Conservation (phyloP, 2,329 filamentous ascomycete genomes). For the Biscogniauxia sp. region DNA sequence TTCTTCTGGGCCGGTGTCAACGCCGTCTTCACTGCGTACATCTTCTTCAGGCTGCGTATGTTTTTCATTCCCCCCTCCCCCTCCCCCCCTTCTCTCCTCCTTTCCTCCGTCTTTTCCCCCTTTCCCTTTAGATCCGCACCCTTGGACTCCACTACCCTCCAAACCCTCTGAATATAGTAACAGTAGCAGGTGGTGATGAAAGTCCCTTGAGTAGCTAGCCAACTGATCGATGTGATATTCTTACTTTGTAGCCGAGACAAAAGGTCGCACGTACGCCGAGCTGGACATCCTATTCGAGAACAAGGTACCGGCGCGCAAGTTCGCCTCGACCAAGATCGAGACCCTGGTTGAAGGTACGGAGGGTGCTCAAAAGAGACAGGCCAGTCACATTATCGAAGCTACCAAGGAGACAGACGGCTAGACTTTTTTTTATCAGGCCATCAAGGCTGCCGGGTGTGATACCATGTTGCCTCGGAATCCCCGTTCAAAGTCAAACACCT, state of each 20-base stretch:
- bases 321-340: conserved; percentile 30
- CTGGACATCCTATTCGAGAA: conserved; percentile 48
- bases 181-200: no score
- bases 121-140: neutral
- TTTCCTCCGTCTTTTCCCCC: neutral
- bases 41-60: conserved; percentile 43
- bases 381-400: conserved; percentile 15
- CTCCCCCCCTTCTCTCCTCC: neutral
- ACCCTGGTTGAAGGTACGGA: conserved; percentile 29
- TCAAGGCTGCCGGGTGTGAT: neutral
- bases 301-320: conserved; percentile 36
- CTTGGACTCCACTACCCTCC: no score
- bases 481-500: neutral
- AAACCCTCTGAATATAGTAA: no score
- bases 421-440: neutral
- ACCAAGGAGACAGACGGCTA: conserved; percentile 1
- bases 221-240: conserved; percentile 1
- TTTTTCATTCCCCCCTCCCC: conserved; percentile 19
- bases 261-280: conserved; percentile 45
- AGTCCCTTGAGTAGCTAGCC: neutral
- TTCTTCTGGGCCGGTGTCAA: conserved; percentile 39
- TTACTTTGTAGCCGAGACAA: conserved; percentile 26
- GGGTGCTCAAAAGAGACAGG: conserved; percentile 28
- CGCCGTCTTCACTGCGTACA: conserved; percentile 40
- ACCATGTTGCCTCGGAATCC: neutral